Conservation (phyloP, 495 filamentous ascomycete species). For the Xylaria grammica region DNA sequence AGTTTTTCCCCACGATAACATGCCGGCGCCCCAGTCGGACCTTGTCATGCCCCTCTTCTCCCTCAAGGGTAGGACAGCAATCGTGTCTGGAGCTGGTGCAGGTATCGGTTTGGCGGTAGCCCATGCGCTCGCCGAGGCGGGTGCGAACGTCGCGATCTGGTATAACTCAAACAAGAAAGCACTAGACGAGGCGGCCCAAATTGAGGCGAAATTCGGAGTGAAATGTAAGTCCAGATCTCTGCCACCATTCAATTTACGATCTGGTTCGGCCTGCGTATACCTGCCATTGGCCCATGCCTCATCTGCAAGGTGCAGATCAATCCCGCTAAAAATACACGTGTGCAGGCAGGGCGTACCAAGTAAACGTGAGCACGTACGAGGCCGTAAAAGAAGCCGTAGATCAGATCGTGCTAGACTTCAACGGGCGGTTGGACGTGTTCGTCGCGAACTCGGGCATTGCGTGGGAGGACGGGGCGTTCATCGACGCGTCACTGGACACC, state of each 20-base stretch:
- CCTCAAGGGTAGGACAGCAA: slow-evolving; percentile 80
- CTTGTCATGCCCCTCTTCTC: slow-evolving; percentile 81
- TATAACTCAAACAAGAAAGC: slow-evolving; percentile 81
- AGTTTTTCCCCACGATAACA: slow-evolving; percentile 66
- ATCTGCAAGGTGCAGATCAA: neutral
- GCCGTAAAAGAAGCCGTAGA: slow-evolving; percentile 64
- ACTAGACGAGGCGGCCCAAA: slow-evolving; percentile 69
- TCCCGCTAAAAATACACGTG: slow-evolving; percentile 7
- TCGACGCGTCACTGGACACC: slow-evolving; percentile 67
- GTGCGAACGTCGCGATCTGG: slow-evolving; percentile 87
- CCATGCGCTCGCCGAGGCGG: slow-evolving; percentile 77
- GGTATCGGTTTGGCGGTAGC: slow-evolving; percentile 83
- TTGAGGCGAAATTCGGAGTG: slow-evolving; percentile 78
- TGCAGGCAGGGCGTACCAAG: slow-evolving; percentile 77
- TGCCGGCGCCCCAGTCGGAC: slow-evolving; percentile 61
- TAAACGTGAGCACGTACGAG: slow-evolving; percentile 65
- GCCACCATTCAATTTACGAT: neutral
- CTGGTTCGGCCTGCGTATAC: neutral
- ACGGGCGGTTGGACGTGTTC: slow-evolving; percentile 77
- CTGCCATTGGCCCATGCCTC: neutral
- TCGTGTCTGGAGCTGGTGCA: slow-evolving; percentile 79
- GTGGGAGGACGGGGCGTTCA: slow-evolving; percentile 71
- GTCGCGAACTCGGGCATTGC: slow-evolving; percentile 81
- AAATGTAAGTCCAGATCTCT: slow-evolving; percentile 60
- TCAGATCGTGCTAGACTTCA: slow-evolving; percentile 68